A percentile compares a stretch with the other conserved stretches of the same genome.
phyloP scores from a whole-genome alignment of 1,284 basidiomycete species.

The Omphalotus olearius region DNA sequence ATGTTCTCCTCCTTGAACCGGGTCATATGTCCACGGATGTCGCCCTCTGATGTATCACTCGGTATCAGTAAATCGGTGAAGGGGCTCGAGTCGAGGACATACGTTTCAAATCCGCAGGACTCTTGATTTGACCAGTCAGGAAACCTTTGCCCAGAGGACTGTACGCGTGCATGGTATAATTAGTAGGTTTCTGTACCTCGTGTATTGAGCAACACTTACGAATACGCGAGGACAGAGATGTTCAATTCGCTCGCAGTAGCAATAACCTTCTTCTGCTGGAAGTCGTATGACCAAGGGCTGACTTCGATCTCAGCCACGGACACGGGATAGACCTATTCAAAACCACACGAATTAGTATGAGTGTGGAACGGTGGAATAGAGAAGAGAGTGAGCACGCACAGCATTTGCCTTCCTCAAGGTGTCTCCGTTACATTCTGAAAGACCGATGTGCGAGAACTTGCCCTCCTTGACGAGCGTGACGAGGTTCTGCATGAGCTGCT shows the following conservation, averaged over 20 bases:
- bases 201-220: background rate
- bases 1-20: slow-evolving; percentile 35
- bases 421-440: slow-evolving; percentile 5
- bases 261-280: slow-evolving; percentile 4
- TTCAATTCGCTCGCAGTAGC: background rate
- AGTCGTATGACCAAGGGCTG: slow-evolving; percentile 2
- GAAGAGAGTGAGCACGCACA: background rate
- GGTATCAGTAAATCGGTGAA: background rate
- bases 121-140: slow-evolving; percentile 47
- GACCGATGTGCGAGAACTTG: slow-evolving; percentile 6
- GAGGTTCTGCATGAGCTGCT: slow-evolving; percentile 1
- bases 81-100: slow-evolving; percentile 20
- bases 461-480: slow-evolving; percentile 1
- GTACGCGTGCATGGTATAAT: background rate
- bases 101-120: slow-evolving; percentile 35
- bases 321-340: slow-evolving; percentile 3
- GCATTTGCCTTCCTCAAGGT: slow-evolving; percentile 8
- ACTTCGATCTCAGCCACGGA: slow-evolving; percentile 5
- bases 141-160: slow-evolving; percentile 55
- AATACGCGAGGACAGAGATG: background rate
- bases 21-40: slow-evolving; percentile 20
- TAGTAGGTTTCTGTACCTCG: background rate
- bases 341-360: background rate
- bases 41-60: slow-evolving; percentile 19
- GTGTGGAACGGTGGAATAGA: background rate